Percentiles rank a stretch among this genome's conserved stretches.
Conservation (phyloP, 257 asterid genomes). For the Fraxinus quadrangulata region DNA sequence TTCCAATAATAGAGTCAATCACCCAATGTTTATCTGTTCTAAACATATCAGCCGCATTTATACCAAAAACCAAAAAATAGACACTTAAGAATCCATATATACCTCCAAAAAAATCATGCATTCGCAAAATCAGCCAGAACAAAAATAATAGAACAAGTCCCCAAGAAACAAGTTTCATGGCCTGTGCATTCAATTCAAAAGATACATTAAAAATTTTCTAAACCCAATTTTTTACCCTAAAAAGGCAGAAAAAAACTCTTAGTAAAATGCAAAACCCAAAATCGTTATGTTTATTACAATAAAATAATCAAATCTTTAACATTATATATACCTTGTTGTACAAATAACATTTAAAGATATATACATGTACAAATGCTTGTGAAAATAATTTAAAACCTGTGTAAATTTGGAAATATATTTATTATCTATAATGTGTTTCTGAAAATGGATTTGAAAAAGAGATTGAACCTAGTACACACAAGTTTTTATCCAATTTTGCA, state of each 20-base stretch:
- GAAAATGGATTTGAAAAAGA: too few relatives aligned
- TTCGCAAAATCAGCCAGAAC: not conserved
- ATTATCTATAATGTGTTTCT: too few relatives aligned
- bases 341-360: not conserved
- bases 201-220: not conserved
- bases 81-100: not conserved
- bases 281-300: not conserved
- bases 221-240: not conserved
- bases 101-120: not conserved
- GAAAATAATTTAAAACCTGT: not conserved
- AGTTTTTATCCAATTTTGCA: too few relatives aligned
- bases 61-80: not conserved
- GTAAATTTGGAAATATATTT: too few relatives aligned
- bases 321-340: not conserved
- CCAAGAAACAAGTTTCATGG: not conserved
- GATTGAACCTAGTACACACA: too few relatives aligned
- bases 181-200: not conserved
- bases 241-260: too few relatives aligned
- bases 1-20: not conserved
- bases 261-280: too few relatives aligned
- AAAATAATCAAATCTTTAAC: not conserved
- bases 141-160: not conserved
- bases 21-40: not conserved
- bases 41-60: not conserved
- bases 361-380: not conserved